Evolutionary conservation across 2,329 filamentous ascomycete species (phyloP), one percentile per base, ranked within the genome.

Genomic region (Cytospora paraplurivora): DNA sequence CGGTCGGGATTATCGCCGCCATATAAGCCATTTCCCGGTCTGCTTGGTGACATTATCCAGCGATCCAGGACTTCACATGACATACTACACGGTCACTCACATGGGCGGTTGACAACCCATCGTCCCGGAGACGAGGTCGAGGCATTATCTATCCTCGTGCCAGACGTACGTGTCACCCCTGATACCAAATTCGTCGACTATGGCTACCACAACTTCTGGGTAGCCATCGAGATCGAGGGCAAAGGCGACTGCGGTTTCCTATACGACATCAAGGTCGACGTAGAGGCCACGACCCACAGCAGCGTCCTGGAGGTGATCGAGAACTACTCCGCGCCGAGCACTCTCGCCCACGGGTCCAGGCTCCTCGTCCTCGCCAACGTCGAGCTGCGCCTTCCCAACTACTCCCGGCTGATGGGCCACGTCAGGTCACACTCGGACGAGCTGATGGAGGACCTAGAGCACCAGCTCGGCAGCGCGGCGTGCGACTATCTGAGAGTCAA

Each of bases 361-460:
- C 67, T 81, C 11, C 74, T 86, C 1, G 69, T 85, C 34, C 71
- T 87, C n/a, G 81, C 77, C 13, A 78, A 82, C 52, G 67, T 85
- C 4, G 71, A 72, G 6, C 72, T 83, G 12, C 68, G 73, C 50
- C 62, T 62, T 27, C 56, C 60, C 65, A 50, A 52, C 49, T 10
- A 47, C 41, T 53, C 64, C 34, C 33, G 54, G 1, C 51, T 60
- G 6, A 62, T 59, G 15, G 61, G 64, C 10, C 73, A 78, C 59
- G 37, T 69, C 10, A 74, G 74, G 37, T 76, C 79, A 54, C 78
- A 75, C 47, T 81, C 85, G 0, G 83, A 87, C 13, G 78, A 83
- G 49, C 74, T 88, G 37, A 85, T 89, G 17, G 79, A 83, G 32
- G 83, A 87, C 62, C 76, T 88, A 12, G 84, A 88, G 69, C 74